phyloP scores from a whole-genome alignment of 805 yeast genomes.

The Candida gorgasii region DNA sequence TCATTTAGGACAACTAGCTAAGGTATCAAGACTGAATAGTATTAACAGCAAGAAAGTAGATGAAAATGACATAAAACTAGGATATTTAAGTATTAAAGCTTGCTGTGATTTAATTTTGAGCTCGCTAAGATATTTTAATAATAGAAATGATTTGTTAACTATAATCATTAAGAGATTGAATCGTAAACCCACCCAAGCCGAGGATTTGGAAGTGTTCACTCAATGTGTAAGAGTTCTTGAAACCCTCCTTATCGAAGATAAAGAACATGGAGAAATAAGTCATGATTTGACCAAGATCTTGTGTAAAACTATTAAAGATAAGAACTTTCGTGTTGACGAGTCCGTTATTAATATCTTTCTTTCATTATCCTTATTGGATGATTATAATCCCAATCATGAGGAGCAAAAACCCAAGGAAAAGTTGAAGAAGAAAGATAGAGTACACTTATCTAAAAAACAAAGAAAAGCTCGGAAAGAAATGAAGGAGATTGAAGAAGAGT shows the following conservation, averaged over 20 bases:
- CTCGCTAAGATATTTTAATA: constrained; percentile 77
- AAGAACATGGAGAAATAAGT: constrained; percentile 76
- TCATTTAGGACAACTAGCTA: constrained; percentile 46
- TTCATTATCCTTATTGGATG: constrained; percentile 64
- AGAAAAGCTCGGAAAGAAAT: constrained; percentile 84
- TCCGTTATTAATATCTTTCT: constrained; percentile 72
- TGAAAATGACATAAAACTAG: constrained; percentile 42
- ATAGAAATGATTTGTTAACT: constrained; percentile 69
- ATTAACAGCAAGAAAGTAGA: constrained; percentile 33
- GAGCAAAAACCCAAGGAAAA: constrained; percentile 45
- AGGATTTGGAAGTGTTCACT: constrained; percentile 51
- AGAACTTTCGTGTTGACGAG: constrained; percentile 81
- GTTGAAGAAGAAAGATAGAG: constrained; percentile 81
- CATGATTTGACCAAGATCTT: constrained; percentile 69
- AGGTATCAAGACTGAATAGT: constrained; percentile 39
- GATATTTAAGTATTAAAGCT: constrained; percentile 66
- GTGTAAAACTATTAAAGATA: constrained; percentile 67
- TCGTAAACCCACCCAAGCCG: constrained; percentile 53
- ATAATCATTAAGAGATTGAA: constrained; percentile 67
- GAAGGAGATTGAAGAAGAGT: constrained; percentile 84
- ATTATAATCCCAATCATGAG: constrained; percentile 66
- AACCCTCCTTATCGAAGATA: constrained; percentile 71
- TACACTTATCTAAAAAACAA: constrained; percentile 88
- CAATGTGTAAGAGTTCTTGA: constrained; percentile 67
- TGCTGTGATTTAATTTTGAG: constrained; percentile 71